Evolutionary conservation across 2,329 filamentous ascomycete species (phyloP), one percentile per base, ranked within the genome.

Genomic region (Colletotrichum somersetense): DNA sequence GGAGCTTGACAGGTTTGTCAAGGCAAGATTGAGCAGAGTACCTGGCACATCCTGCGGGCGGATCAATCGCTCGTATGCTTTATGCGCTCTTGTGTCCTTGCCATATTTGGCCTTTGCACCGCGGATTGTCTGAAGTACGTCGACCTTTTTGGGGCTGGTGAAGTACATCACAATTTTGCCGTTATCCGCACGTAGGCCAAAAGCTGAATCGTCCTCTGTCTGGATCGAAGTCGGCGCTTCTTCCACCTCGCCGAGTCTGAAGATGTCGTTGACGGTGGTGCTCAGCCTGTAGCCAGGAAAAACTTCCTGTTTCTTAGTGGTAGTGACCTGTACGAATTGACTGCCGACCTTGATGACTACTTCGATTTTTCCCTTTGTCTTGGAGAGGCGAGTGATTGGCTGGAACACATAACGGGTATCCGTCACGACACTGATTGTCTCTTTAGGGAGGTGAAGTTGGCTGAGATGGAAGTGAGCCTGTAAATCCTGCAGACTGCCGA

Each of bases 121-220:
- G 44, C 89, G 87, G 65, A 93, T 90, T 14, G 88, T 87, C 78
- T 90, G 88, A 4, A 93, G 82, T 26, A 93, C 85, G 72, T 92
- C 91, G 8, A 83, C 78, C 78, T 91, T 91, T 77, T 88, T 89
- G 1, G 89, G 85, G 74, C 91, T 92, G 23, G 90, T 91, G 78
- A 93, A 93, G 77, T 90, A 92, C 90, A 93, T 92, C 65, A 92
- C 87, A 62, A 92, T 90, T 80, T 91, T 92, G 75, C 91, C 91
- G 74, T 89, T 91, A 75, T 93, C 91, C 3, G 90, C 90, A 62
- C 90, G 86, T 38, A 93, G 81, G 0, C 90, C 91, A 78, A 93
- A 93, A 1, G 90, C 88, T 3, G 88, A 89, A 74, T 92, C 90
- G 70, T 92, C 90, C 70, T 92, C 91, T 0, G 88, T 88, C 71